Base-by-base conservation (phyloP, 257 asterid genomes). In the Verbena officinalis region DNA sequence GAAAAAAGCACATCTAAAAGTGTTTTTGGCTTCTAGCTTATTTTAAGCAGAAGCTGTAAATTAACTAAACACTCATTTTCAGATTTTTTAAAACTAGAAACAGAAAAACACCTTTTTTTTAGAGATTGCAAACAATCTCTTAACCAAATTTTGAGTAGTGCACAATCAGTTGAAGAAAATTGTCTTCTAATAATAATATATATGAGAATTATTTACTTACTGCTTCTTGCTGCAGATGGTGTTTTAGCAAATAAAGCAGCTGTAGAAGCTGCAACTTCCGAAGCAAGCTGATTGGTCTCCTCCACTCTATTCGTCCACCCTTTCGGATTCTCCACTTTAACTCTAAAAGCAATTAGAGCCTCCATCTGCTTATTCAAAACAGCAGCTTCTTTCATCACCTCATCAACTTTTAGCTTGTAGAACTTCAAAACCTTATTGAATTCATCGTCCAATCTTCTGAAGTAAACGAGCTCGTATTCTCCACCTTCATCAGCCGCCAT, bases 321-420 rank as follows among this genome's bases (percentile, higher is more conserved):
- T 0, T 59, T 46, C 0, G 84, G 82, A 31, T 75, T 20, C 58
- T 79, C 83, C 9, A 82, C 84, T 50, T 78, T 84, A 4, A 77
- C 67, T 2, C 80, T 48, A 7, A 84, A 81, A 13, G 86, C 86
- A 16, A 84, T 59, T 2, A 82, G 34, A 8, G 91, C 83, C 20
- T 80, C 78, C 91, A 84, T 84, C 5, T 84, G 91, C 46, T 73
- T 75, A 53, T 72, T 77, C 51, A 84, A 19, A 9, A 17, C 84
- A 9, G 46, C 72, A 1, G 84, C 84, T 55, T 84, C 88, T 42
- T 65, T 53, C 71, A 75, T 61, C 39, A 69, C 86, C 34, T 84
- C 88, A 43, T 70, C 73, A 15, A 71, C 83, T 31, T 80, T 75
- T 3, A 2, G 20, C 67, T 19, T 79, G 31, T 82, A 80, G 40